These are phyloP conservation scores for Citrus inodora DNA, from an alignment of 345 rosid species.

Conservation along the genomic window DNA sequence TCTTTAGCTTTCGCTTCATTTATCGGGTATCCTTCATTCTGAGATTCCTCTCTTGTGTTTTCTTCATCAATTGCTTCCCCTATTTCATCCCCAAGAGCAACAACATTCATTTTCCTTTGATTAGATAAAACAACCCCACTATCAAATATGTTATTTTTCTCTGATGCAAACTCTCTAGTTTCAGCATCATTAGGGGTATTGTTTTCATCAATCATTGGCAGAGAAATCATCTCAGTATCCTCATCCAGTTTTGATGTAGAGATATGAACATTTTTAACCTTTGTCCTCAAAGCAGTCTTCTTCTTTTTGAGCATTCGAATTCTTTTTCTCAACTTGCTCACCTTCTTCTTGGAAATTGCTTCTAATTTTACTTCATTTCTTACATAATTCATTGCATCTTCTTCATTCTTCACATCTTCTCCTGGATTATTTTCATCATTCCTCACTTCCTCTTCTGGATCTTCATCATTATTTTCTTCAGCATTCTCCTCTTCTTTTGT, in stretches of 20 bases:
- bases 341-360: slow-evolving; percentile 6
- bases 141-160: not conserved
- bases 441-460: not conserved
- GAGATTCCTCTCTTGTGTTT: not conserved
- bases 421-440: not conserved
- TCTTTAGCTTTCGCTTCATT: slow-evolving; percentile 6
- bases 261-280: not conserved
- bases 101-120: not conserved
- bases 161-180: not conserved
- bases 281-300: slow-evolving; percentile 1
- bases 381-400: not conserved
- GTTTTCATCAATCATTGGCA: not conserved
- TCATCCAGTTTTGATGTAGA: not conserved
- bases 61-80: not conserved
- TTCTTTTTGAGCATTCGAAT: not conserved
- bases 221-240: not conserved
- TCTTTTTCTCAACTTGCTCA: not conserved
- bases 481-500: not conserved
- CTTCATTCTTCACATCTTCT: slow-evolving; percentile 1
- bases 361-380: slow-evolving; percentile 8
- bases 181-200: not conserved
- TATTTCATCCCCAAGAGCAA: slow-evolving; percentile 1
- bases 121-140: not conserved
- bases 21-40: not conserved
- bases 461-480: slow-evolving; percentile 6